These are phyloP conservation scores for Malus hybrid DNA, from an alignment of 331 rosid genomes.

Conservation along the genomic window DNA sequence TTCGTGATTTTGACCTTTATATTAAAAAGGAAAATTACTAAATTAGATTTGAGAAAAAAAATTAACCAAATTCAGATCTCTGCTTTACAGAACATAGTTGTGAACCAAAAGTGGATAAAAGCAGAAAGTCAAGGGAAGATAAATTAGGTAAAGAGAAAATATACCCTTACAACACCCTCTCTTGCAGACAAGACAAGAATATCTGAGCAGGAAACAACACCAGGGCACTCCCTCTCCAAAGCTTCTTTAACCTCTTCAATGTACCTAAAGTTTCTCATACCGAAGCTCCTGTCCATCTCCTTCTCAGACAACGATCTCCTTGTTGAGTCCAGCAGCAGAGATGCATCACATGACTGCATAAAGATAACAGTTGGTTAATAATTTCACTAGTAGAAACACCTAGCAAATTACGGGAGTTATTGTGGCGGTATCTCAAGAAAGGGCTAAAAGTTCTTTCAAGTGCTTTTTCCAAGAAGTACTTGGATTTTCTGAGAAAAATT, in stretches of 20 bases:
- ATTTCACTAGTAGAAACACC: background rate
- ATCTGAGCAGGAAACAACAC: constrained; percentile 91
- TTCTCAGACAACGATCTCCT: constrained; percentile 84
- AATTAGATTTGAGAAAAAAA: no score
- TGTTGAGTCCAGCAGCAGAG: constrained; percentile 82
- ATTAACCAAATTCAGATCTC: background rate
- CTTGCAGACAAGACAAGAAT: constrained; percentile 87
- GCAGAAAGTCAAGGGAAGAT: background rate
- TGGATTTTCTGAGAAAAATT: no score
- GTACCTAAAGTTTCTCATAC: constrained; percentile 92
- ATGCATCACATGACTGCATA: constrained; percentile 84
- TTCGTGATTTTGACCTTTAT: no score
- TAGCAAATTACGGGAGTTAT: no score
- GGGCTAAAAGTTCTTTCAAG: no score
- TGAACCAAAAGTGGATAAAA: background rate
- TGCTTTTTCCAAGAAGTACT: no score
- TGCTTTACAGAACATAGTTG: background rate
- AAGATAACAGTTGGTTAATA: background rate
- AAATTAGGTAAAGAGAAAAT: background rate
- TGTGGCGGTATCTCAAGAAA: no score
- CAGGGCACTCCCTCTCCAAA: constrained; percentile 89
- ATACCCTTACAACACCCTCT: constrained; percentile 80
- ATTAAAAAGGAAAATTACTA: no score
- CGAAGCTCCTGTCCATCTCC: constrained; percentile 94
- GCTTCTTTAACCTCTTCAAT: constrained; percentile 91